Conservation (phyloP, 2,329 filamentous ascomycete species). For the Talaromyces sp. region DNA sequence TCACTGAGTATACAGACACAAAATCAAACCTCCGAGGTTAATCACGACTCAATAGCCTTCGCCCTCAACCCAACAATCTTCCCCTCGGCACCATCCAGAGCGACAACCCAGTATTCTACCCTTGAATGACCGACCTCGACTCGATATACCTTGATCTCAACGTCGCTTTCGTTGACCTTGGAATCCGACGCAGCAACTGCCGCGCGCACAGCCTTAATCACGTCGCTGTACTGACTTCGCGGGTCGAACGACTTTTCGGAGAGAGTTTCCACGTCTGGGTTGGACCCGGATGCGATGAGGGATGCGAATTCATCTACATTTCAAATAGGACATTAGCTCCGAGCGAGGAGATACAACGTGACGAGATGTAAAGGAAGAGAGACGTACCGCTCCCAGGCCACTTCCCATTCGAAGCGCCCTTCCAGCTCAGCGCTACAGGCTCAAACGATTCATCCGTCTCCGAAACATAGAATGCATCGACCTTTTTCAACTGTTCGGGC, state of each 20-base stretch:
- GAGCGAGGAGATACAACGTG: background rate
- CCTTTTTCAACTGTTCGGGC: constrained; percentile 56
- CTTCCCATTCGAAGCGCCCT: constrained; percentile 30
- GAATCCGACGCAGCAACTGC: constrained; percentile 25
- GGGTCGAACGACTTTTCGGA: constrained; percentile 70
- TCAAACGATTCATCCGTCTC: constrained; percentile 86
- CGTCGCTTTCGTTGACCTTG: constrained; percentile 30
- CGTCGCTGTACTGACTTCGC: constrained; percentile 60
- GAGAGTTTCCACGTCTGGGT: constrained; percentile 55
- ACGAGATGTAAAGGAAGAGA: background rate
- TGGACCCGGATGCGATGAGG: constrained; percentile 47
- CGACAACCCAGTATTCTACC: constrained; percentile 76
- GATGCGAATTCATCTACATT: constrained; percentile 64
- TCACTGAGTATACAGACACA: background rate
- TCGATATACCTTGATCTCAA: constrained; percentile 71
- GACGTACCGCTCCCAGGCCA: constrained; percentile 37
- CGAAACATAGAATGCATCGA: constrained; percentile 66
- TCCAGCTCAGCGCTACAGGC: constrained; percentile 64
- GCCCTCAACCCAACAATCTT: constrained; percentile 75
- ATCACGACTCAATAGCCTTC: constrained; percentile 66
- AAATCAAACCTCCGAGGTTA: background rate
- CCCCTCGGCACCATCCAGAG: constrained; percentile 55
- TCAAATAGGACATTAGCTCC: background rate
- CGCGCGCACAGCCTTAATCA: constrained; percentile 52
- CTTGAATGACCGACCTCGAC: constrained; percentile 61